Base-by-base conservation (phyloP, 495 filamentous ascomycete genomes). In the Penicillium angulare region DNA sequence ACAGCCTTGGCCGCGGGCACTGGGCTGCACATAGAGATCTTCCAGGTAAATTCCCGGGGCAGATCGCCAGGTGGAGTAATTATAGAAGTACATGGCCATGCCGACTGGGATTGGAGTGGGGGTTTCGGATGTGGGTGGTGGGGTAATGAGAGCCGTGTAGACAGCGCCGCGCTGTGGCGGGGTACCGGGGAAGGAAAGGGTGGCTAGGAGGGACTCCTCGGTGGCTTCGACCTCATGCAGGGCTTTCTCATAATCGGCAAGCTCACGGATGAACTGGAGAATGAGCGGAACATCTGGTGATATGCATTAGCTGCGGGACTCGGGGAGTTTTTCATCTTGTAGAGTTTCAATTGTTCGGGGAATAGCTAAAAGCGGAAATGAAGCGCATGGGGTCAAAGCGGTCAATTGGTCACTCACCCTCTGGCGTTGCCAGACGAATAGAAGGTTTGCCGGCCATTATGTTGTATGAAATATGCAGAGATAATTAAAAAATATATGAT, bases 1-100 rank as follows among this genome's bases (percentile, higher is more conserved):
- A 60, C 92, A 95, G 3, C 92, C 92, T 24, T 81, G 75, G 17
- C 84, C 84, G 5, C 93, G 72, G 38, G 86, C 85, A 21, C 67
- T 69, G 18, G 84, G 79, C 59, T 84, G 74, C 24, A 98, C 89
- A 60, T 88, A 97, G 8, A 98, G 73, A 64, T 98, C 93, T 64
- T 98, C 93, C 10, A 98, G 85, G 61, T 93, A 96, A 56, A 98
- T 90, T 1, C 93, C 93, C 2, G 93, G 86, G 8, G 80, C 79
- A 3, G 86, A 82, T 31, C 86, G 82, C 93, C 93, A 97, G 5
- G 93, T 97, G 49, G 82, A 82, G 63, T 87, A 90, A 63, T 83
- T 88, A 64, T 79, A 76, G 76, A 86, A 90, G 73, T 81, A 88
- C 8, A 88, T 70, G 0, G 81, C 85, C 74, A 85, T 79, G 44